These are phyloP conservation scores for Leccinum boreale DNA, from an alignment of 768 basidiomycete genomes.

Conservation along the genomic window DNA sequence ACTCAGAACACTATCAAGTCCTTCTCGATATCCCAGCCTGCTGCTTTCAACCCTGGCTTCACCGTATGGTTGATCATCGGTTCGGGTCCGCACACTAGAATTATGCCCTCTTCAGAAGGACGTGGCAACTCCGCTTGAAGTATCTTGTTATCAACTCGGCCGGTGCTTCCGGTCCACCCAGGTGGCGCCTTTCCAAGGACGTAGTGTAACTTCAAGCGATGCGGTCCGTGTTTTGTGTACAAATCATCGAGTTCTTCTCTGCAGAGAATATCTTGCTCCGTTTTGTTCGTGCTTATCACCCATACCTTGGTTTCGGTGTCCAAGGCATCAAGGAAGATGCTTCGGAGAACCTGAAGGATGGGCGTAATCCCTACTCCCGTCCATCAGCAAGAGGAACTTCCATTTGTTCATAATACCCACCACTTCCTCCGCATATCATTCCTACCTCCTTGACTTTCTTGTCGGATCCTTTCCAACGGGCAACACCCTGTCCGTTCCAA, in stretches of 20 bases:
- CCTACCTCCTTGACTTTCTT: conserved; percentile 41
- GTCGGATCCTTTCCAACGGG: conserved; percentile 35
- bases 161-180: conserved; percentile 40
- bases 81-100: conserved; percentile 52
- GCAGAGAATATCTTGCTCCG: conserved; percentile 49
- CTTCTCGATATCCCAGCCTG: conserved; percentile 36
- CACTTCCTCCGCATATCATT: conserved; percentile 57
- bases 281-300: conserved; percentile 47
- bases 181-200: conserved; percentile 35
- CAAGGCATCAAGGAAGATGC: conserved; percentile 38
- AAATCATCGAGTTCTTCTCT: conserved; percentile 49
- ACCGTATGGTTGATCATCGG: conserved; percentile 35
- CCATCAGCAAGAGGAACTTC: background rate
- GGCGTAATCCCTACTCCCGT: conserved; percentile 46
- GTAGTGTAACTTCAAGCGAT: conserved; percentile 42
- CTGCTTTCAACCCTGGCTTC: conserved; percentile 28
- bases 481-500: conserved; percentile 44
- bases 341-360: conserved; percentile 52
- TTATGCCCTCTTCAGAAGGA: conserved; percentile 36
- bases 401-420: conserved; percentile 24
- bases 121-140: conserved; percentile 39
- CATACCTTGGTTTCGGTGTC: conserved; percentile 41
- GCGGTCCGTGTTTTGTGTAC: conserved; percentile 20
- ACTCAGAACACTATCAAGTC: conserved; percentile 36
- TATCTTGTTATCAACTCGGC: conserved; percentile 40